phyloP scores from a whole-genome alignment of 345 rosid genomes.

The Eutrema heterophyllum region DNA sequence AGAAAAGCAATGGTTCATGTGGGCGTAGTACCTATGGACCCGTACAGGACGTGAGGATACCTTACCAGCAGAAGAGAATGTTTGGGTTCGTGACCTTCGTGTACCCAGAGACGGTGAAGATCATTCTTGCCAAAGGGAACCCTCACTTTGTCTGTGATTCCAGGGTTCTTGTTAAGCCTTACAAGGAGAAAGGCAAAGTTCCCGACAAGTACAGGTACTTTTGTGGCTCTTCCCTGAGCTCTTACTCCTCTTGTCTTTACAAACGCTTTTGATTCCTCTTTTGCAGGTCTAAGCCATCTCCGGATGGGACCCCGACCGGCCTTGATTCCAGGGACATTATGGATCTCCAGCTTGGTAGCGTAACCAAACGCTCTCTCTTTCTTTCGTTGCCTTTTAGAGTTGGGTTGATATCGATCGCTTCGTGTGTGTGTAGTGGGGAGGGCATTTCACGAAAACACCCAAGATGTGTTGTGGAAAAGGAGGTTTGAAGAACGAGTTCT shows the following conservation, averaged over 20 bases:
- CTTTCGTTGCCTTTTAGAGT: neutral
- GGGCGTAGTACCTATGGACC: constrained; percentile 56
- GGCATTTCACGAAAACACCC: constrained; percentile 41
- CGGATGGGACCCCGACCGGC: constrained; percentile 44
- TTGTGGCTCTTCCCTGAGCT: constrained; percentile 4
- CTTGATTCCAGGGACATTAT: constrained; percentile 60
- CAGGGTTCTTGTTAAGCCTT: constrained; percentile 78
- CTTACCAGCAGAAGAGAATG: constrained; percentile 89
- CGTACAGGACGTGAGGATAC: constrained; percentile 84
- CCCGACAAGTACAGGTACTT: constrained; percentile 68
- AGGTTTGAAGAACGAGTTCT: constrained; percentile 60
- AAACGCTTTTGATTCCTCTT: neutral
- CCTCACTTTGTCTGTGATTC: constrained; percentile 88
- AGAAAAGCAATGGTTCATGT: neutral
- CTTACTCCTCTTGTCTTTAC: neutral
- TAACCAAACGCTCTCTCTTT: neutral
- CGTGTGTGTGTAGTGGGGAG: constrained; percentile 42
- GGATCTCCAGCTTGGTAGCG: constrained; percentile 56
- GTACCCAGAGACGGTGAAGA: constrained; percentile 72
- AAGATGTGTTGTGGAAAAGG: constrained; percentile 64
- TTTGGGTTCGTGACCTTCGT: constrained; percentile 80
- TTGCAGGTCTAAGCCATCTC: constrained; percentile 29
- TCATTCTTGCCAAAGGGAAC: constrained; percentile 73
- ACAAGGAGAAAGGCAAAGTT: constrained; percentile 88
- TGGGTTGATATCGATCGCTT: neutral